A percentile compares a stretch with the other conserved stretches of the same genome.
Conservation (phyloP, 2,329 filamentous ascomycete species). For the Ascochyta rabiei region DNA sequence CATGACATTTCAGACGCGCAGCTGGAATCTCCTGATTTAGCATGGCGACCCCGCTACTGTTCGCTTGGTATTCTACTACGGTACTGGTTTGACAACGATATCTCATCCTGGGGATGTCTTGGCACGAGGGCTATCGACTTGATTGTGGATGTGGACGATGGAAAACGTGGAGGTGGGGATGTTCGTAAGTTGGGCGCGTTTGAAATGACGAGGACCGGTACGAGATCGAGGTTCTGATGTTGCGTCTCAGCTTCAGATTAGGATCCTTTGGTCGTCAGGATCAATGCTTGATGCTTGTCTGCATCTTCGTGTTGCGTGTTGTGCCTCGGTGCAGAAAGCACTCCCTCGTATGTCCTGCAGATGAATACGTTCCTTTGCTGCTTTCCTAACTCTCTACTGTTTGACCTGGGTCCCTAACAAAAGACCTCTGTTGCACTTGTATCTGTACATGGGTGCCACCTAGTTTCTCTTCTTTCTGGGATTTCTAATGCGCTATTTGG, state of each 20-base stretch:
- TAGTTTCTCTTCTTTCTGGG: too few relatives aligned
- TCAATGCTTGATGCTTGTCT: neutral
- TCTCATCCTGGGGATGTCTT: neutral
- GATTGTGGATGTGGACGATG: neutral
- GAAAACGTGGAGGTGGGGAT: neutral
- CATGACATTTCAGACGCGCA: neutral
- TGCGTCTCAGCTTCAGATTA: neutral
- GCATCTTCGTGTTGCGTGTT: neutral
- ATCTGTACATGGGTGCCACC: neutral
- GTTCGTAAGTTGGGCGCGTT: neutral
- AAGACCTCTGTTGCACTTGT: neutral
- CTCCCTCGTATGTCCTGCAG: neutral
- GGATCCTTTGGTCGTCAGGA: neutral
- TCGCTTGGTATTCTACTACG: neutral
- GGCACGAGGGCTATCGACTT: neutral
- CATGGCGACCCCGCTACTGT: neutral
- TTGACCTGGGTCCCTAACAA: neutral
- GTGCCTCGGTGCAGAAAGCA: neutral
- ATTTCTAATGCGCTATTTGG: too few relatives aligned
- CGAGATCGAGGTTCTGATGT: neutral
- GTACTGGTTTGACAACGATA: neutral
- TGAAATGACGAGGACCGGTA: neutral
- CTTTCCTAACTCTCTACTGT: neutral
- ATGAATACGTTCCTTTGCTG: neutral
- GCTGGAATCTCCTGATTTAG: neutral